Percentiles rank a stretch among this genome's conserved stretches.
Evolutionary conservation across 202 grass and related monocot genomes (phyloP).

Genomic region (Sporobolus alterniflorus): DNA sequence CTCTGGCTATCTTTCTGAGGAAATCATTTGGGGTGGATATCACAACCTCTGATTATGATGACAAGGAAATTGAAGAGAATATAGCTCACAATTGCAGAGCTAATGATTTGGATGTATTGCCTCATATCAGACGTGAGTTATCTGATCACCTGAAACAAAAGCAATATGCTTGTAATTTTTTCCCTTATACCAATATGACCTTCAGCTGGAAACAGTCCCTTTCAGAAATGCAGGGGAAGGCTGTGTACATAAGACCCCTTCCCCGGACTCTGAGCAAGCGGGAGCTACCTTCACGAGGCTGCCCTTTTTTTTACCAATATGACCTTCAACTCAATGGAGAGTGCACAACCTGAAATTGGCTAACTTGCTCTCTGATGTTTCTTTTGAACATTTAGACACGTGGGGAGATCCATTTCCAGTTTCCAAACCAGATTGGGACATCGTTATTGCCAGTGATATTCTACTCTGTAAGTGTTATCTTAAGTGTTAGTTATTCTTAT

Average conservation of each 20-base stretch:
- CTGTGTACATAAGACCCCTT: no score
- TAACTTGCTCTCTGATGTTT: neutral
- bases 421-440: slow-evolving; percentile 66
- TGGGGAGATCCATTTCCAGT: slow-evolving; percentile 87
- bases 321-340: neutral
- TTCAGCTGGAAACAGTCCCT: no score
- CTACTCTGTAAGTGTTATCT: slow-evolving; percentile 47
- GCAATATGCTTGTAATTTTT: neutral
- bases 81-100: slow-evolving; percentile 76
- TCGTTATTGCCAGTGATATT: slow-evolving; percentile 95
- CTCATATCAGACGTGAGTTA: slow-evolving; percentile 81
- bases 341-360: neutral
- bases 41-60: slow-evolving; percentile 90
- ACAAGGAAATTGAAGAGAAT: slow-evolving; percentile 88
- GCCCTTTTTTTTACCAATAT: neutral
- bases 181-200: no score
- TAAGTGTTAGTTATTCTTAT: neutral
- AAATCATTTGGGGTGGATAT: slow-evolving; percentile 75
- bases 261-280: no score
- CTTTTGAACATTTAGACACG: slow-evolving; percentile 52
- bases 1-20: slow-evolving; percentile 79
- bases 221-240: no score
- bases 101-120: slow-evolving; percentile 61
- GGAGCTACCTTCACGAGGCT: no score
- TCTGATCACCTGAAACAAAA: neutral